A percentile compares a stretch with the other conserved stretches of the same genome.
Evolutionary conservation across 495 filamentous ascomycete species (phyloP).

Genomic region (Xylaria sp.): DNA sequence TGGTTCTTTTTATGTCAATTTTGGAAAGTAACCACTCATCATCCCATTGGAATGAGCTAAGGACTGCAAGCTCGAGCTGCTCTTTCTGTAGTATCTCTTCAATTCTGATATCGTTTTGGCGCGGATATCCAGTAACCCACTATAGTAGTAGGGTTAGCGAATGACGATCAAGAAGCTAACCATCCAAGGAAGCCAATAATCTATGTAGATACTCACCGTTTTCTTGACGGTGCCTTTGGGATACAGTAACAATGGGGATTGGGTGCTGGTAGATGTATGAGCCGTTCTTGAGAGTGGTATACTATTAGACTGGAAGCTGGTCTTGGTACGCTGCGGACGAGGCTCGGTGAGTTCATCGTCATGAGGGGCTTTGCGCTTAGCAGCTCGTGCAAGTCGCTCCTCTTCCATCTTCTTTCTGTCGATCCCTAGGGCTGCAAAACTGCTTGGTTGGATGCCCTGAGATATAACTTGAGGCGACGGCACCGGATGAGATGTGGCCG

Average conservation of each 20-base stretch:
- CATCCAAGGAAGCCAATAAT: background rate
- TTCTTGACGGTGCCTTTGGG: constrained; percentile 80
- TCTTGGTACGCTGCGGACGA: constrained; percentile 40
- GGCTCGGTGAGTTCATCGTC: constrained; percentile 22
- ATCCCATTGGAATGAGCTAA: constrained; percentile 90
- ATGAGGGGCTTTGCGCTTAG: constrained; percentile 64
- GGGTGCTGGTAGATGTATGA: constrained; percentile 11
- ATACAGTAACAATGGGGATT: constrained; percentile 56
- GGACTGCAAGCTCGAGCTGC: constrained; percentile 74
- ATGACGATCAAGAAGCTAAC: background rate
- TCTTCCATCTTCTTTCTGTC: constrained; percentile 86
- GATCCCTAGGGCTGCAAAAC: constrained; percentile 54
- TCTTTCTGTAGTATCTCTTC: constrained; percentile 84
- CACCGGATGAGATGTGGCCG: background rate
- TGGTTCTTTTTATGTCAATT: constrained; percentile 48
- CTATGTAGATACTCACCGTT: constrained; percentile 51
- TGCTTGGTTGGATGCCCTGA: background rate
- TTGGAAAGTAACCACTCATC: constrained; percentile 56
- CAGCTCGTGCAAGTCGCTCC: constrained; percentile 74
- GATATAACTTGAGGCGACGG: background rate
- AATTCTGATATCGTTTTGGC: constrained; percentile 81
- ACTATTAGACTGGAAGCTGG: constrained; percentile 12
- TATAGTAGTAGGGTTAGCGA: background rate
- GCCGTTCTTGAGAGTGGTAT: background rate
- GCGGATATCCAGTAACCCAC: constrained; percentile 64